Percentiles rank a stretch among this genome's conserved stretches.
These are phyloP conservation scores for Neonectria hederae DNA, from an alignment of 2,329 filamentous ascomycete species.

Conservation along the genomic window DNA sequence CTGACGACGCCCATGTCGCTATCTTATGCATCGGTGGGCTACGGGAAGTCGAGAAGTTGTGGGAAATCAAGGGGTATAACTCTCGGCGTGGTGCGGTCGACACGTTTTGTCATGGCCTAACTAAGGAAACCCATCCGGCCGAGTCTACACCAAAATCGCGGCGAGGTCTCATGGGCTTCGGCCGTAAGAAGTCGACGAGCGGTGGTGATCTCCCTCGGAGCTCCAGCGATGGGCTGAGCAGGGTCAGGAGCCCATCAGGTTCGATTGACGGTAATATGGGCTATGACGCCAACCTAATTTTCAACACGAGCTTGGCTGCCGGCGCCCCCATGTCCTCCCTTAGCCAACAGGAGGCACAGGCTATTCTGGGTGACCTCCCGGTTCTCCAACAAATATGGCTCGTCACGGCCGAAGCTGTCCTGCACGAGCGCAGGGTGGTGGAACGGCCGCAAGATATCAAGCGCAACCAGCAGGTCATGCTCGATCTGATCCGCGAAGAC, in stretches of 20 bases:
- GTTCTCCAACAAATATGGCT: slow-evolving; percentile 69
- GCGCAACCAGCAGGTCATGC: slow-evolving; percentile 68
- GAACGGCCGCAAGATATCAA: slow-evolving; percentile 68
- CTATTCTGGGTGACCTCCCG: slow-evolving; percentile 65
- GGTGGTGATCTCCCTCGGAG: slow-evolving; percentile 40
- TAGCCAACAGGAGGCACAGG: slow-evolving; percentile 58
- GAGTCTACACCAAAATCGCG: slow-evolving; percentile 59
- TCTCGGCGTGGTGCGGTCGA: slow-evolving; percentile 67
- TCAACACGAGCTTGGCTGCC: slow-evolving; percentile 66
- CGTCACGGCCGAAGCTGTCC: slow-evolving; percentile 69
- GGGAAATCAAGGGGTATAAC: slow-evolving; percentile 75
- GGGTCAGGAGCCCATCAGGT: slow-evolving; percentile 40
- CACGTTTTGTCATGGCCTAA: slow-evolving; percentile 64
- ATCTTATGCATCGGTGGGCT: slow-evolving; percentile 69
- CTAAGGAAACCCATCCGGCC: slow-evolving; percentile 50
- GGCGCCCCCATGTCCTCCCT: slow-evolving; percentile 71
- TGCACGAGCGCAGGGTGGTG: slow-evolving; percentile 68
- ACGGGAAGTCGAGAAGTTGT: slow-evolving; percentile 70
- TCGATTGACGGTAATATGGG: slow-evolving; percentile 46
- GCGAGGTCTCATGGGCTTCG: slow-evolving; percentile 62
- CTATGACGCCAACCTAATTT: slow-evolving; percentile 57
- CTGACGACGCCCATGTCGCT: slow-evolving; percentile 70
- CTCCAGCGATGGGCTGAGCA: slow-evolving; percentile 39
- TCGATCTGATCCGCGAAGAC: slow-evolving; percentile 72
- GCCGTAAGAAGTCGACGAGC: slow-evolving; percentile 65